Conservation (phyloP, 1,139 yeast genomes). For the Scheffersomyces illinoinensis region DNA sequence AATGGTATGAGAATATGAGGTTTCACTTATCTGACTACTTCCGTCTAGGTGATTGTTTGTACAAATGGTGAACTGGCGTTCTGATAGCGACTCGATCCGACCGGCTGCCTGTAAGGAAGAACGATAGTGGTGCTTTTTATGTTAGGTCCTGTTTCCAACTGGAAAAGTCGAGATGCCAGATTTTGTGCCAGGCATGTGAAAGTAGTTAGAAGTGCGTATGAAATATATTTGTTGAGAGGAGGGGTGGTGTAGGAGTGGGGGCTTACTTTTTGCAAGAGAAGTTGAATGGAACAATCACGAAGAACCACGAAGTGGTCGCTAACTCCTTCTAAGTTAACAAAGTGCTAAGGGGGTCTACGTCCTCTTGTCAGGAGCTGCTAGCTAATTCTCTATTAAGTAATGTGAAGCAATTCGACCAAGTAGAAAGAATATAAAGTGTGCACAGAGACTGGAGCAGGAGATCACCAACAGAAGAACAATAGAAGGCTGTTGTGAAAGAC, state of each 20-base stretch:
- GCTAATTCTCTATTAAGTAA: too few species aligned
- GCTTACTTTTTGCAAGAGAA: background rate
- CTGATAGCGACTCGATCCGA: background rate
- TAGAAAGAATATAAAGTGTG: too few species aligned
- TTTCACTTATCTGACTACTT: background rate
- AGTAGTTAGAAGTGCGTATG: background rate
- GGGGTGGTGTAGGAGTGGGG: background rate
- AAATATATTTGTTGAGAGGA: background rate
- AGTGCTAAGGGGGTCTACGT: too few species aligned
- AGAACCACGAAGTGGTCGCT: background rate
- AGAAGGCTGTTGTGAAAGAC: too few species aligned
- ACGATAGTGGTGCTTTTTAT: background rate
- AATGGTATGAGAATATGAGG: background rate
- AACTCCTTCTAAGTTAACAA: too few species aligned
- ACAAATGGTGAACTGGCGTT: background rate
- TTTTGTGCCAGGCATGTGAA: background rate
- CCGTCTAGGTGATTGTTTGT: background rate
- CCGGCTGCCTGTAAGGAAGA: background rate
- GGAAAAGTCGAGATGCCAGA: background rate
- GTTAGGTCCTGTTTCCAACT: background rate
- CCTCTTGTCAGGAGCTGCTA: too few species aligned
- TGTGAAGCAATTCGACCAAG: too few species aligned
- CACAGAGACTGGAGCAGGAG: too few species aligned
- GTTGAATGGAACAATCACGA: background rate
- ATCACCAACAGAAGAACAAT: too few species aligned